phyloP scores from a whole-genome alignment of 441 rosid species.

The Bruguiera hainesii region DNA sequence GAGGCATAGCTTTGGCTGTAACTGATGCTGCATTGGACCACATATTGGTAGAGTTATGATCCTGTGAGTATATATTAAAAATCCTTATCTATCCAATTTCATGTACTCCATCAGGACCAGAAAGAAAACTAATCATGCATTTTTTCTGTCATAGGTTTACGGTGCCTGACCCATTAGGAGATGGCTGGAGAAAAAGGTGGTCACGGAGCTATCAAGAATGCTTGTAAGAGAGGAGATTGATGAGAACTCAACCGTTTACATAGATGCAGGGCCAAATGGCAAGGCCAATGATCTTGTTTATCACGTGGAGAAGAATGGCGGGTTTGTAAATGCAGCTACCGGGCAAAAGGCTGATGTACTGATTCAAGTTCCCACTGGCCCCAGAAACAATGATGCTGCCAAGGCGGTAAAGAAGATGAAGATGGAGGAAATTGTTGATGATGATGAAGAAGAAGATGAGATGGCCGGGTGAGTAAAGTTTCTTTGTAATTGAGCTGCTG shows the following conservation, averaged over 20 bases:
- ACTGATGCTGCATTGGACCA: slow-evolving; percentile 75
- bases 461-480: slow-evolving; percentile 30
- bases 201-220: slow-evolving; percentile 79
- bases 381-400: slow-evolving; percentile 47
- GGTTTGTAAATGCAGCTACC: slow-evolving; percentile 50
- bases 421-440: slow-evolving; percentile 67
- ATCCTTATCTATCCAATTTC: too few relatives aligned
- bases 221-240: slow-evolving; percentile 71
- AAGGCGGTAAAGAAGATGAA: slow-evolving; percentile 86
- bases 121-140: neutral
- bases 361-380: slow-evolving; percentile 49
- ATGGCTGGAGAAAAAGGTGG: slow-evolving; percentile 88
- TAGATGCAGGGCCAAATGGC: slow-evolving; percentile 42
- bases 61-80: slow-evolving; percentile 48
- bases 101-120: fast-evolving
- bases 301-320: slow-evolving; percentile 1
- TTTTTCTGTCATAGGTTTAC: slow-evolving; percentile 44
- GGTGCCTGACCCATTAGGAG: slow-evolving; percentile 92
- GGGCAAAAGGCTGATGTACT: slow-evolving; percentile 68
- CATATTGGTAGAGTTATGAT: slow-evolving; percentile 62
- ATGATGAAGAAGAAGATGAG: slow-evolving; percentile 47
- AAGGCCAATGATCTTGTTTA: slow-evolving; percentile 34
- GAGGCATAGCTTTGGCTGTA: slow-evolving; percentile 72
- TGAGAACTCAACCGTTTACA: slow-evolving; percentile 71
- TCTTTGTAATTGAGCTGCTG: too few relatives aligned